Conservation (phyloP, 2,329 filamentous ascomycete species). For the Neopestalotiopsis sp. region DNA sequence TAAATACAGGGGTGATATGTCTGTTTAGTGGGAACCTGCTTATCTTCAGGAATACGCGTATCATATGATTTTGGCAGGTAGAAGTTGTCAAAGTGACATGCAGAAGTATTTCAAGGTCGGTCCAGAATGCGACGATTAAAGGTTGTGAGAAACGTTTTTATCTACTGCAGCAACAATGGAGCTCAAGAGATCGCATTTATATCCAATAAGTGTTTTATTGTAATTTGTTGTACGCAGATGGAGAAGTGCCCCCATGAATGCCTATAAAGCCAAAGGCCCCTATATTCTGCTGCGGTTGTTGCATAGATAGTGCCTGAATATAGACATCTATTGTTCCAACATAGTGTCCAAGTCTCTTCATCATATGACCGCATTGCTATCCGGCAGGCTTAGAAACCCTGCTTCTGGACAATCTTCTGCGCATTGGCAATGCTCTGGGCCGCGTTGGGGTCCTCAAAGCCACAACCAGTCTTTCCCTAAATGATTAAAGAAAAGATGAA, state of each 20-base stretch:
- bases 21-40: not conserved
- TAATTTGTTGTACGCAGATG: no score
- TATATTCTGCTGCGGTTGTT: no score
- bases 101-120: not conserved
- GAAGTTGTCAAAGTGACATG: not conserved
- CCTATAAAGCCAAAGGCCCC: no score
- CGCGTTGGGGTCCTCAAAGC: conserved; percentile 41
- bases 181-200: not conserved
- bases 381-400: conserved; percentile 36
- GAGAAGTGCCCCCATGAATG: no score
- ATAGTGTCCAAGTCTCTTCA: not conserved
- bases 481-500: not conserved
- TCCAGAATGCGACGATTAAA: not conserved
- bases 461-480: conserved; percentile 40
- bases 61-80: not conserved
- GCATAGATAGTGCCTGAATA: no score
- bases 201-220: no score
- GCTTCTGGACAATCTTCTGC: conserved; percentile 37
- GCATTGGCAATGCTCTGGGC: conserved; percentile 34
- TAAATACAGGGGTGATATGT: not conserved
- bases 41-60: not conserved
- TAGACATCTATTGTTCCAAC: not conserved
- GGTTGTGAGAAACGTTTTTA: no score
- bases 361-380: not conserved
- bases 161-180: not conserved